A percentile compares a stretch with the other conserved stretches of the same genome.
Conservation (phyloP, 192 early-diverging fungal genomes). For the Podila minutissima region DNA sequence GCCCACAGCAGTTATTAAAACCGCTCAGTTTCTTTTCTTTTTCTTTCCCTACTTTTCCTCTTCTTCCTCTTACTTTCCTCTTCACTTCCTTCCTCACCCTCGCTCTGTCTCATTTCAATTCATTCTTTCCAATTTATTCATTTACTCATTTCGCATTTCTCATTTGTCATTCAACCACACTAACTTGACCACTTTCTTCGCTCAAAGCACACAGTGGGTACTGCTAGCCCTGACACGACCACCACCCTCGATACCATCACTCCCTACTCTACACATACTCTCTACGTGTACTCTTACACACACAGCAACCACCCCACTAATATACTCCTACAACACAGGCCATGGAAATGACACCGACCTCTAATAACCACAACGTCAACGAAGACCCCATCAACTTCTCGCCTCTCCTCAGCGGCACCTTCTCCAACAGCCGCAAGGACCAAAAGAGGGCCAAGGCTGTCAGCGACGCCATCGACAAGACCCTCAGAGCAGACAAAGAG, state of each 20-base stretch:
- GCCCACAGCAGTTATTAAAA: no score
- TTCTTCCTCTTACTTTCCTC: slow-evolving; percentile 4
- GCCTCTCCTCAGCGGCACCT: slow-evolving; percentile 20
- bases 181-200: no score
- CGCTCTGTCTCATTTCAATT: no score
- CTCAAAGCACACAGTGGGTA: no score
- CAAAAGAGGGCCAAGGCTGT: slow-evolving; percentile 55
- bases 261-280: neutral
- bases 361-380: slow-evolving; percentile 5
- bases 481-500: slow-evolving; percentile 57
- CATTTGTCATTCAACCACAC: neutral
- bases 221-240: no score
- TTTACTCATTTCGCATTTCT: neutral
- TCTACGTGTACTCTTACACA: neutral
- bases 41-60: neutral
- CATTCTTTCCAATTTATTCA: neutral
- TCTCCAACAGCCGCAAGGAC: slow-evolving; percentile 23
- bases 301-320: neutral
- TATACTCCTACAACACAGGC: no score
- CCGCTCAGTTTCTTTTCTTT: neutral
- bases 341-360: slow-evolving; percentile 31
- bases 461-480: slow-evolving; percentile 63
- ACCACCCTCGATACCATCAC: neutral
- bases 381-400: neutral
- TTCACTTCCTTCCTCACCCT: neutral